Evolutionary conservation across 805 yeast genomes (phyloP), one percentile per base, ranked within the genome.

Genomic region (Ogataea neopini): DNA sequence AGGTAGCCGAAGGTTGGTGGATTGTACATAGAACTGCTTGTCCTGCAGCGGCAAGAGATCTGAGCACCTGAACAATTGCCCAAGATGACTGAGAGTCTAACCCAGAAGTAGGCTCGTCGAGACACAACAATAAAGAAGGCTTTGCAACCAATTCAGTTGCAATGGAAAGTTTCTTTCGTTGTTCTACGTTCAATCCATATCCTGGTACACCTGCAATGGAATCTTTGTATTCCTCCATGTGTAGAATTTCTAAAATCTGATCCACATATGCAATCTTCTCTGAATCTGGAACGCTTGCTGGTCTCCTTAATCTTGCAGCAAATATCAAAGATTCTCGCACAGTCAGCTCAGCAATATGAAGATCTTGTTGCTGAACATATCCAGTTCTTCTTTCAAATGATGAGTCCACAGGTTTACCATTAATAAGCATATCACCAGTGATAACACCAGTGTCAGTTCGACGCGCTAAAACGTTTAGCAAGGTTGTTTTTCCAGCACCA

Each of bases 81-180:
- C 81, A 73, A 5, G 84, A 79, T 22, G 83, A 75, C 55, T 75
- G 77, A 3, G 83, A 75, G 55, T 79, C 83, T 49, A 78, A 62
- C 26, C 83, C 83, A 22, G 83, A 77, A 14, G 83, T 79, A 23
- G 83, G 82, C 56, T 79, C 84, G 66, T 79, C 84, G 47, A 80
- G 66, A 56, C 80, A 79, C 23, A 75, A 58, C 43, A 80, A 64
- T 41, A 79, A 63, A 4, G 75, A 67, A 11, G 83, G 83, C 50
- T 75, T 77, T 4, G 81, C 75, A 45, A 76, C 81, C 36, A 78
- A 62, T 56, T 78, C 81, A 15, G 75, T 77, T 40, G 79, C 83
- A 57, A 78, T 76, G 2, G 81, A 74, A 44, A 78, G 60, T 50
- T 76, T 69, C 59, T 78, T 77, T 45, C 77, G 66, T 59, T 77